Evolutionary conservation across 352 stramenopile genomes (phyloP).

Genomic region (Phytophthora pisi): DNA sequence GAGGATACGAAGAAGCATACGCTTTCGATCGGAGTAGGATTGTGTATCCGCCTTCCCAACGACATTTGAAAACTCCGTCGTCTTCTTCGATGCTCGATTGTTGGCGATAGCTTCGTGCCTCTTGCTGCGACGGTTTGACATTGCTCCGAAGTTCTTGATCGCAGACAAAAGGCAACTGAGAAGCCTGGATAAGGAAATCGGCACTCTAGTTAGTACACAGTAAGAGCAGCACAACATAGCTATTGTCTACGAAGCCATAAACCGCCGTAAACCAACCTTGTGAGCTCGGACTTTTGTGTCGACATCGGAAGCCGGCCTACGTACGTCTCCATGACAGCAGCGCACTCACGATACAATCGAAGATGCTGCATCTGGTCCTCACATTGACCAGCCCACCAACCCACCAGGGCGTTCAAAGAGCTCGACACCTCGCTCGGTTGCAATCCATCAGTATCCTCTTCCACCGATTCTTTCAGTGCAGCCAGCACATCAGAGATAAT

Average conservation of each 20-base stretch:
- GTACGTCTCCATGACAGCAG: conserved; percentile 7
- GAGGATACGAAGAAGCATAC: not conserved
- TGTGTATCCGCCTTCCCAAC: not conserved
- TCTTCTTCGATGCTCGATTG: not conserved
- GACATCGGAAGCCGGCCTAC: conserved; percentile 3
- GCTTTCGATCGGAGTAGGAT: not conserved
- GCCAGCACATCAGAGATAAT: conserved; percentile 15
- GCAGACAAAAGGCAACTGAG: not conserved
- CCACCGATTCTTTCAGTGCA: conserved; percentile 14
- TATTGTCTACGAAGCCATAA: not conserved
- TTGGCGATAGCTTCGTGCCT: not conserved
- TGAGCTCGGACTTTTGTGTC: not conserved
- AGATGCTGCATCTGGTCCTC: conserved; percentile 8
- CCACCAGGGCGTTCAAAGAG: conserved; percentile 6
- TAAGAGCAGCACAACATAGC: not conserved
- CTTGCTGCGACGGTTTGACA: not conserved
- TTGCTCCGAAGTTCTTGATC: not conserved
- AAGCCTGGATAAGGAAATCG: not conserved
- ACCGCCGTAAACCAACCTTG: conserved; percentile 9
- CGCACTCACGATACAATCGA: conserved; percentile 10
- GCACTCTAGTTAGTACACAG: not conserved
- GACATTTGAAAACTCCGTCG: not conserved
- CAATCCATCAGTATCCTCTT: conserved; percentile 4
- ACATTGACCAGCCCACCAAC: conserved; percentile 6
- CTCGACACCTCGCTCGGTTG: conserved; percentile 3